Evolutionary conservation across 306 rosid genomes (phyloP), one percentile per base, ranked within the genome.

Genomic region (Hylodesmum podocarpum): DNA sequence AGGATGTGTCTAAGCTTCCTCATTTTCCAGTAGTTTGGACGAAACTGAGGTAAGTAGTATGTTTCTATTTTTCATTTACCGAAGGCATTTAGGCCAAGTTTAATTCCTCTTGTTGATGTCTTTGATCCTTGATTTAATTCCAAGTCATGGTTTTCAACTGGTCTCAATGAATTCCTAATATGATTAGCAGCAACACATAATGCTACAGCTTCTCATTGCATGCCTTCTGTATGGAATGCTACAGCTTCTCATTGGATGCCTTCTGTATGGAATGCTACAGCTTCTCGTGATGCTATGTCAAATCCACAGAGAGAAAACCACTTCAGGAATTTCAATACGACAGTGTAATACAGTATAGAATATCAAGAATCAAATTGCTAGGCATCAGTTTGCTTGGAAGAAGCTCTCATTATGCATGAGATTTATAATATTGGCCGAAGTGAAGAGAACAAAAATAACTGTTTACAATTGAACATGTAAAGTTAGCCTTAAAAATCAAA

Each of bases 1-100:
- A 4, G 97, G 94, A 74, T 93, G 94, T 19, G 91, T 72, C 86
- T 93, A 15, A 66, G 91, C 96, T 36, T 93, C 97, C 3, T 93
- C 90, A 84, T 93, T 94, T 75, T 90, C 90, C 11, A 87, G 96
- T 65, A 90, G 97, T 73, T 55, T 87, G 57, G 96, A 90, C 69
- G 94, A 87, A 47, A 77, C 93, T 82, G 79, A 93, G 98, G 98
- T 90, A 86, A 47, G 79, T 8, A 4, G 28, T 40, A 33, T n/a
- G n/a, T n/a, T n/a, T n/a, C 39, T 50, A 29, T 62, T 18, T 74
- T 18, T 11, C 4, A 27, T 57, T 57, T 71, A 13, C 40, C 18
- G 14, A 3, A 43, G 11, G 13, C 51, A 39, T 46, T 47, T 29
- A 14, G 7, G 27, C 15, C 34, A 16, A 22, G 36, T 34, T 16